Evolutionary conservation across 2,329 filamentous ascomycete species (phyloP), one percentile per base, ranked within the genome.

Genomic region (Trichophyton simii): DNA sequence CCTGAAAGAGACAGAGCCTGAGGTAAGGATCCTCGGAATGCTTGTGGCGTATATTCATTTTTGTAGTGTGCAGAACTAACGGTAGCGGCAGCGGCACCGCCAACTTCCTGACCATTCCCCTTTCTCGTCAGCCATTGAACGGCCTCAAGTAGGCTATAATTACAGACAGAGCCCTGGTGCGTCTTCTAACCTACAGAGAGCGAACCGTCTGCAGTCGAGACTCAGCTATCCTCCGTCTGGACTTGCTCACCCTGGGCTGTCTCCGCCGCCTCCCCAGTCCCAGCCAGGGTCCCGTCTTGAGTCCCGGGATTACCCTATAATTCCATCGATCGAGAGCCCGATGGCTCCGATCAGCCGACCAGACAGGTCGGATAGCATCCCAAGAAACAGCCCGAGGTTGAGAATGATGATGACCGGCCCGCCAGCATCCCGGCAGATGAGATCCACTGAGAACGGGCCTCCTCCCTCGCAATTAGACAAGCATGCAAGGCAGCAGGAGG

Each of bases 271-370:
- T 38, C 57, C 11, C n/a, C 57, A 42, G 2, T 36, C 34, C 31
- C 34, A 44, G 18, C 13, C 25, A 11, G 34, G 38, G 28, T 22
- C 18, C 15, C 18, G 13, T 34, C 15, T 38, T 41, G 54, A 41
- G 50, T 28, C 58, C 20, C 20, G 34, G 38, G 57, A 61, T 36
- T 46, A 72, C 57, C 67, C 65, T 52, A 68, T 69, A 55, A 63
- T 75, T 13, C 73, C 72, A 15, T 75, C 73, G 38, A 74, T 76
- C 65, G 73, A 76, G 62, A 59, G 36, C 57, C 58, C 8, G 66
- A 68, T 44, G 61, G 66, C 58, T 13, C 38, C 58, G 18, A n/a
- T 36, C 20, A 60, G 41, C 58, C 58, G 44, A 36, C 38, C 28
- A 34, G 42, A 48, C 18, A 48, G 41, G 42, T 15, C 15, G 11